phyloP scores from a whole-genome alignment of 768 basidiomycete genomes.

The Pleurotus salmoneostramineus region DNA sequence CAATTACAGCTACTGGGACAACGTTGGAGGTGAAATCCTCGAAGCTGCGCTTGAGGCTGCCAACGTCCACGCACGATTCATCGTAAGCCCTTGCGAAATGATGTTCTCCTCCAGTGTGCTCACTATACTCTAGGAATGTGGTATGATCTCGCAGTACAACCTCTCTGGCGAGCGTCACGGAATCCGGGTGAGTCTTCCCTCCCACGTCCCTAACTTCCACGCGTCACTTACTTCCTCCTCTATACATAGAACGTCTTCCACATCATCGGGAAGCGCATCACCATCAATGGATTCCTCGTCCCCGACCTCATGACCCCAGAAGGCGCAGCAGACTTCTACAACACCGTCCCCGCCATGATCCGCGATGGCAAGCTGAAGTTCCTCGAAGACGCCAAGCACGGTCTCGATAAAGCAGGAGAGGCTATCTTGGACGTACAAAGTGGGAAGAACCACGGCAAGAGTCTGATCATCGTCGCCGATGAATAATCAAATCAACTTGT shows the following conservation, averaged over 20 bases:
- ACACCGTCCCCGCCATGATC: conserved; percentile 23
- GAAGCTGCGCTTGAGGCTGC: conserved; percentile 31
- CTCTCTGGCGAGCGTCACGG: neutral
- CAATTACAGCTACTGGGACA: conserved; percentile 22
- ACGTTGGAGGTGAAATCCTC: conserved; percentile 45
- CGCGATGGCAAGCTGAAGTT: conserved; percentile 26
- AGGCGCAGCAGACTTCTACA: conserved; percentile 24
- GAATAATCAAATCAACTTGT: conserved; percentile 6
- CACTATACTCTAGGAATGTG: neutral
- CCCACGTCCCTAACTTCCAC: neutral
- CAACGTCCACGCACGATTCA: conserved; percentile 34
- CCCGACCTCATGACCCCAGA: conserved; percentile 12
- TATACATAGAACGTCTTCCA: conserved; percentile 28
- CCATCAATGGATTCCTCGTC: conserved; percentile 38
- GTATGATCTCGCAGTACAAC: conserved; percentile 11
- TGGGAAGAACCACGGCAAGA: conserved; percentile 27
- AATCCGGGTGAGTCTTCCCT: neutral
- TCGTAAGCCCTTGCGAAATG: conserved; percentile 20
- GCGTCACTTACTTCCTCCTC: neutral
- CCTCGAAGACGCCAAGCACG: conserved; percentile 23
- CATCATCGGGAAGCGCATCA: conserved; percentile 36
- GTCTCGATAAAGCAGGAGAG: conserved; percentile 25
- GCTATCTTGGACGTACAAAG: conserved; percentile 25
- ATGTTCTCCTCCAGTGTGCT: neutral
- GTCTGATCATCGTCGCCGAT: neutral